Evolutionary conservation across 2,329 filamentous ascomycete genomes (phyloP).

Genomic region (Nannizziopsis barbatae): DNA sequence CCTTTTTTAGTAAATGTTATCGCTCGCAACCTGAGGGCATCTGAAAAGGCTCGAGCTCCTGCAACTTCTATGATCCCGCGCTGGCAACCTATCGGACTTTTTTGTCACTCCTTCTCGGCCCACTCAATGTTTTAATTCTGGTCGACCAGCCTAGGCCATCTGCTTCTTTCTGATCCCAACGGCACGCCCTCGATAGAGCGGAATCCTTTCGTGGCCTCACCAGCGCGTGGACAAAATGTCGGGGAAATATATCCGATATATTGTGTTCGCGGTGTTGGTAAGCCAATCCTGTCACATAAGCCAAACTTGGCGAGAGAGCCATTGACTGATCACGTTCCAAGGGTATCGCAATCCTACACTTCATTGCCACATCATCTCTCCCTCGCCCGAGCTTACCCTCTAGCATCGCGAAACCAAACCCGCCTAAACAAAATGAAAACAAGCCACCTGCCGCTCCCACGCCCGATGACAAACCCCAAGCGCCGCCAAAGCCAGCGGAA

Average conservation of each 20-base stretch:
- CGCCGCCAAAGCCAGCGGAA: neutral
- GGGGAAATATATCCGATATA: slow-evolving; percentile 43
- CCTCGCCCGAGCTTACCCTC: slow-evolving; percentile 18
- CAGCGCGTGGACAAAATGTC: slow-evolving; percentile 18
- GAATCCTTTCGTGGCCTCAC: too few relatives aligned
- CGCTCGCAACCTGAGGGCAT: too few relatives aligned
- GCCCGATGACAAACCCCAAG: neutral
- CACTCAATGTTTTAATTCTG: too few relatives aligned
- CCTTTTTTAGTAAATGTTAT: too few relatives aligned
- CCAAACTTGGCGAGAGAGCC: neutral
- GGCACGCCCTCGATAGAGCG: too few relatives aligned
- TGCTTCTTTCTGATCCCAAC: too few relatives aligned
- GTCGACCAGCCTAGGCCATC: too few relatives aligned
- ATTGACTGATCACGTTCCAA: slow-evolving; percentile 17
- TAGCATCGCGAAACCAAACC: slow-evolving; percentile 10
- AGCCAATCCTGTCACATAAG: slow-evolving; percentile 26
- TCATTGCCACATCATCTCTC: slow-evolving; percentile 54
- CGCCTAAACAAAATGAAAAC: slow-evolving; percentile 3
- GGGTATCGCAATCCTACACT: slow-evolving; percentile 62
- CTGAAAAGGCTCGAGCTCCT: too few relatives aligned
- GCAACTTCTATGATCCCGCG: too few relatives aligned
- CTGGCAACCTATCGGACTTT: too few relatives aligned
- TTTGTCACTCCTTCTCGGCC: too few relatives aligned
- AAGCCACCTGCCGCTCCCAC: neutral
- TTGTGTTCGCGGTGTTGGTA: slow-evolving; percentile 75